Evolutionary conservation across 2,329 filamentous ascomycete genomes (phyloP), one percentile per base, ranked within the genome.

Genomic region (Penicillium crustosum): DNA sequence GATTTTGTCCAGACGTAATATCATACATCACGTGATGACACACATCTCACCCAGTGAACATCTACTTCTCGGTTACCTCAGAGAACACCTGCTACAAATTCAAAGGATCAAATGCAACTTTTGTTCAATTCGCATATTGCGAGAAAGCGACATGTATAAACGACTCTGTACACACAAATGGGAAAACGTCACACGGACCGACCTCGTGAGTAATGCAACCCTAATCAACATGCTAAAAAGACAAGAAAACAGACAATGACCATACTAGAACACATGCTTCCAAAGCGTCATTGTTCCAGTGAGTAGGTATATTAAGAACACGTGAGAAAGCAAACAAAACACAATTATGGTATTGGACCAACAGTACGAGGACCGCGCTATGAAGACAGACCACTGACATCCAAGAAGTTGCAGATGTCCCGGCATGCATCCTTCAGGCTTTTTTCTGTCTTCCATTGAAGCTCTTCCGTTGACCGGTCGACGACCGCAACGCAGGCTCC

Each of bases 381-480:
- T 31, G 66, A 66, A 25, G 67, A 68, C 33, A 72, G 45, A 27
- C 69, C 69, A 44, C 70, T 74, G 36, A 73, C 66, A 51, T 70
- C 59, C 39, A 75, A 56, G 58, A 75, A 75, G 59, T 72, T 74
- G 59, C 72, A 75, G 44, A 76, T 71, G 55, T 72, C 75, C 42
- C 62, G 57, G 56, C 75, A 77, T 8, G 74, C 75, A 61, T 77
- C 72, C 38, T 62, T 68, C 56, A 77, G 55, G 6, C 71, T 67
- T 62, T 75, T 75, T 47, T 75, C 65, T 9, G 74, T 75, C 58
- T 74, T 72, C 68, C 71, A 77, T 55, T 74, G 70, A 45, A 89
- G 77, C 73, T 89, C 87, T 68, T 83, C 77, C 58, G 84, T 59
- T 3, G 74, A 73, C 31, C 73, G 65, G 21, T 66, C 63, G 43